Conservation (phyloP, 345 rosid species). For the Eucalyptus cloeziana region DNA sequence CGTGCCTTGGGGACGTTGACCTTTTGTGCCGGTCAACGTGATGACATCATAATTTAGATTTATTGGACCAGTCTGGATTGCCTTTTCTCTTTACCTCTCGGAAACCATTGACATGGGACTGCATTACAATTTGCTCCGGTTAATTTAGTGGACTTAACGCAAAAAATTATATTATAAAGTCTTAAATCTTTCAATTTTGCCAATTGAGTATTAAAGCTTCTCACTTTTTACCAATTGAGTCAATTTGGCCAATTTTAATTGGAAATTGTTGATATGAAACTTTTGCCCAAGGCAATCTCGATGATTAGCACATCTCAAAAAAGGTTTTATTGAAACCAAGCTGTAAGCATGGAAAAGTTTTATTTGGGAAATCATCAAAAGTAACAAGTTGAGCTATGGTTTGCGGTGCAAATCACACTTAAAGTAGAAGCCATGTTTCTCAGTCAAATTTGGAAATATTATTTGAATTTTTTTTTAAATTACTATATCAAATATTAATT, state of each 20-base stretch:
- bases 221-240: too few species aligned
- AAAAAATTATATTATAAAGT: fast-evolving
- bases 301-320: fast-evolving
- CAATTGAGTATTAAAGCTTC: fast-evolving
- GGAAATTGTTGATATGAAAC: fast-evolving
- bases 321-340: neutral
- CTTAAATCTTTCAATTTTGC: fast-evolving
- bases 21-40: neutral
- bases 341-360: neutral
- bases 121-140: fast-evolving
- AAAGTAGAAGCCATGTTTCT: neutral
- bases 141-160: neutral
- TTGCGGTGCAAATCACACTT: fast-evolving
- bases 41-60: neutral
- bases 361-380: fast-evolving
- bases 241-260: fast-evolving
- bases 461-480: neutral
- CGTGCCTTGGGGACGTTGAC: neutral
- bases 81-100: neutral
- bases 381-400: neutral
- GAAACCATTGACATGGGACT: fast-evolving
- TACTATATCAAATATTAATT: neutral
- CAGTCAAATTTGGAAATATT: too few species aligned
- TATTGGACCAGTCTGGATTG: fast-evolving
- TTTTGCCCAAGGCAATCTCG: fast-evolving